These are phyloP conservation scores for Alternaria sp. DNA, from an alignment of 2,329 filamentous ascomycete species.

Conservation along the genomic window DNA sequence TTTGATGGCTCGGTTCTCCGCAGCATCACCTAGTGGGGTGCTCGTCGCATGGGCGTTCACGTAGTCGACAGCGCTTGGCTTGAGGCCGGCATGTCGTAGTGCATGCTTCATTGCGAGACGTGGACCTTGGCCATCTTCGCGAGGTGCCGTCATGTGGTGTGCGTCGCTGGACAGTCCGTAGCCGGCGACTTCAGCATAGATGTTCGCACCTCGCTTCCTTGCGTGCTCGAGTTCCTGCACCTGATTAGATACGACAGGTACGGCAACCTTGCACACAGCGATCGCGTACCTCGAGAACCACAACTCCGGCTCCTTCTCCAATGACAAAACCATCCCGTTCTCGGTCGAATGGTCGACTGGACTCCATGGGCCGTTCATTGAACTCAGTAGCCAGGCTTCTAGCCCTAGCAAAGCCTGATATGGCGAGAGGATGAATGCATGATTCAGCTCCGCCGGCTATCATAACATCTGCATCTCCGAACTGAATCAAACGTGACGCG, in stretches of 20 bases:
- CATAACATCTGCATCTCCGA: slow-evolving; percentile 93
- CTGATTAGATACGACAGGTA: slow-evolving; percentile 11
- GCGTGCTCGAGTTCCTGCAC: slow-evolving; percentile 81
- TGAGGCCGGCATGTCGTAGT: slow-evolving; percentile 72
- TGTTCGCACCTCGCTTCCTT: slow-evolving; percentile 73
- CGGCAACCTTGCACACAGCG: not conserved
- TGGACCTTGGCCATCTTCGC: slow-evolving; percentile 81
- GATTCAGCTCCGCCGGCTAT: slow-evolving; percentile 93
- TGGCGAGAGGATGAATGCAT: slow-evolving; percentile 91
- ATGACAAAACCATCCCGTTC: slow-evolving; percentile 87
- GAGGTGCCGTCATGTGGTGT: slow-evolving; percentile 90
- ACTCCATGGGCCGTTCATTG: slow-evolving; percentile 72
- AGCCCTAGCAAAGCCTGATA: slow-evolving; percentile 88
- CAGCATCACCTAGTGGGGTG: slow-evolving; percentile 82
- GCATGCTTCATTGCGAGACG: slow-evolving; percentile 84
- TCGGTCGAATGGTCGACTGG: slow-evolving; percentile 87
- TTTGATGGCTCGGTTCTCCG: slow-evolving; percentile 85
- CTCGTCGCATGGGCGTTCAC: slow-evolving; percentile 96
- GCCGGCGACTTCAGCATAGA: slow-evolving; percentile 88
- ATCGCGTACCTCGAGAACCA: slow-evolving; percentile 73
- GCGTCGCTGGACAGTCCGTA: slow-evolving; percentile 93
- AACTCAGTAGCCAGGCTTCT: slow-evolving; percentile 83
- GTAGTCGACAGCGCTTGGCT: slow-evolving; percentile 79
- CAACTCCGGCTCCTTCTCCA: slow-evolving; percentile 85
- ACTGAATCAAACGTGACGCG: slow-evolving; percentile 88